phyloP scores from a whole-genome alignment of 345 rosid species.

The Sapria himalayana region DNA sequence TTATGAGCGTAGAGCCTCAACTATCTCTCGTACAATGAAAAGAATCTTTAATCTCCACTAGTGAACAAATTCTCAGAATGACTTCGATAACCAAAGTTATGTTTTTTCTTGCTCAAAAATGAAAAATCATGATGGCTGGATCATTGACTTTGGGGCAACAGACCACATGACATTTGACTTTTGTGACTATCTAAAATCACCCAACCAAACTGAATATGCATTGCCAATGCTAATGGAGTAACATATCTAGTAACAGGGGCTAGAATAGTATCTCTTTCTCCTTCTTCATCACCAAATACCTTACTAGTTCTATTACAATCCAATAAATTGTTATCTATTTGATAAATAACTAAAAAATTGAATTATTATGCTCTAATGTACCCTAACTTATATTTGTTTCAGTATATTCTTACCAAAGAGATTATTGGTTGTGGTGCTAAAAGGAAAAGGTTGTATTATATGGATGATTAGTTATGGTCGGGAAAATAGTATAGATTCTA shows the following conservation, averaged over 20 bases:
- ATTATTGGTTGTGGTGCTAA: background rate
- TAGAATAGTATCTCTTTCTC: background rate
- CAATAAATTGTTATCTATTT: no score
- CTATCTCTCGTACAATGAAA: no score
- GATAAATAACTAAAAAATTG: no score
- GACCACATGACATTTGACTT: background rate
- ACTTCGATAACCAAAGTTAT: no score
- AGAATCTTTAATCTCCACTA: no score
- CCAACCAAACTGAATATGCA: background rate
- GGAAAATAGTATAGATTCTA: background rate
- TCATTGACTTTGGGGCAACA: background rate
- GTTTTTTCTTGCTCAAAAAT: background rate
- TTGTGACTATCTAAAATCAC: no score
- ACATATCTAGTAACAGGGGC: background rate
- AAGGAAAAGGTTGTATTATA: background rate
- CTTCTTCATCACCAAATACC: background rate
- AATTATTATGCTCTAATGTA: no score
- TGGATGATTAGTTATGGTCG: slow-evolving; percentile 3
- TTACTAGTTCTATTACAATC: no score
- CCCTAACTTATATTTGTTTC: no score
- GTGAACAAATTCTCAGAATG: no score
- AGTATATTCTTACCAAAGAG: no score
- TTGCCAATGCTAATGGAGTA: background rate
- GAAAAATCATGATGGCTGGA: background rate
- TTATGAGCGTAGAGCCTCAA: no score